Base-by-base conservation (phyloP, 108 stramenopile genomes). In the Craspedostauros australis region DNA sequence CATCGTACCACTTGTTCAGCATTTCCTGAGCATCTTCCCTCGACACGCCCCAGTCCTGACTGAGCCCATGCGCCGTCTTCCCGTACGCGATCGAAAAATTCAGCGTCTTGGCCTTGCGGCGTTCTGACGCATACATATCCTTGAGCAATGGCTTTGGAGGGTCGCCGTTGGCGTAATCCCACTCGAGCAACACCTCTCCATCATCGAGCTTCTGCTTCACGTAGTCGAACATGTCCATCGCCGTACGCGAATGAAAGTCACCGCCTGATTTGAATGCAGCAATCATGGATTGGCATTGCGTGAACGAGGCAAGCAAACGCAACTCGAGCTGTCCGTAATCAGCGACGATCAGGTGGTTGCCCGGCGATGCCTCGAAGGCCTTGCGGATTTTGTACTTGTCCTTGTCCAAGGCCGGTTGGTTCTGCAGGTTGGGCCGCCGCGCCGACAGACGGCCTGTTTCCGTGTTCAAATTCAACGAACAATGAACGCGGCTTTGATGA, bases 1-100 rank as follows among this genome's bases (percentile, higher is more conserved):
- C 82, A 23, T 72, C 67, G 41, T 99, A 99, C 99, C 99, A 99
- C 20, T 88, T 88, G 20, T 95, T 54, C 2, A 97, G 50, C 81
- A 96, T 96, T 16, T 84, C 70, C 46, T 98, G 73, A 8, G 99
- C 99, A 63, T 98, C 96, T 9, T 82, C 36, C 42, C 53, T 43
- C 4, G 73, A 46, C 3, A 99, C 96, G 7, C 94, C 97, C 95
- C 95, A 99, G 66, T 99, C 99, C 54, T 88, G 73, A 31, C 86
- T 89, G 6, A 99, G 68, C 5, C 99, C 99, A 40, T 95, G 86
- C 3, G 95, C 93, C 12, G 99, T 99, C 76, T 99, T 99, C 5
- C 99, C 99, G 66, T 99, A 99, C 16, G 99, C 99, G 62, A 99
- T 99, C 32, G 92, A 94, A 57, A 99, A 99, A 59, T 99, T 99